Evolutionary conservation across 306 rosid genomes (phyloP).

Genomic region (Sindora glabra): DNA sequence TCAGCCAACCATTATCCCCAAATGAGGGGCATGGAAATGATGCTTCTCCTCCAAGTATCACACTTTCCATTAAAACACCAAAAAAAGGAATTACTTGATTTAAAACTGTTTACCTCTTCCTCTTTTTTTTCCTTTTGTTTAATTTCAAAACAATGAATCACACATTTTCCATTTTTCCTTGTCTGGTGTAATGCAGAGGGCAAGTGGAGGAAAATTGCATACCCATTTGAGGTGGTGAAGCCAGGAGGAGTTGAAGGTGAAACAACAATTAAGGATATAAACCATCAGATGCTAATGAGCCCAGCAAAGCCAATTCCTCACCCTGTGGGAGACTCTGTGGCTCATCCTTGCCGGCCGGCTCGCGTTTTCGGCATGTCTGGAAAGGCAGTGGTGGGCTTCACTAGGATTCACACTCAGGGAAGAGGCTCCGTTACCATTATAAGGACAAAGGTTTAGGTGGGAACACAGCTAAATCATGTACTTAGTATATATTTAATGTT

Average conservation of each 20-base stretch:
- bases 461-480: too few species aligned
- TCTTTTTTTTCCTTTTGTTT: background rate
- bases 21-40: slow-evolving; percentile 17
- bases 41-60: slow-evolving; percentile 32
- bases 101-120: background rate
- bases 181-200: slow-evolving; percentile 14
- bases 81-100: background rate
- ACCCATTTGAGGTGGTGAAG: slow-evolving; percentile 47
- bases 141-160: background rate
- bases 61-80: background rate
- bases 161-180: background rate
- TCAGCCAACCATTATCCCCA: slow-evolving; percentile 20
- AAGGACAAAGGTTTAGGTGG: slow-evolving; percentile 31
- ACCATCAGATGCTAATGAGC: slow-evolving; percentile 29
- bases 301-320: slow-evolving; percentile 52
- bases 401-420: slow-evolving; percentile 42
- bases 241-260: slow-evolving; percentile 47
- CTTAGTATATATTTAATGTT: too few species aligned
- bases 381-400: slow-evolving; percentile 32
- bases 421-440: slow-evolving; percentile 44
- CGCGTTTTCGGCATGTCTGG: slow-evolving; percentile 30
- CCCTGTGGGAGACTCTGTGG: slow-evolving; percentile 19
- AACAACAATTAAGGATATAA: slow-evolving; percentile 42
- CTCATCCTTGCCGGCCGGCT: slow-evolving; percentile 12
- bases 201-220: slow-evolving; percentile 29